Percentiles rank a stretch among this genome's conserved stretches.
phyloP scores from a whole-genome alignment of 208 protist genomes.

The Naegleria lovaniensis region DNA sequence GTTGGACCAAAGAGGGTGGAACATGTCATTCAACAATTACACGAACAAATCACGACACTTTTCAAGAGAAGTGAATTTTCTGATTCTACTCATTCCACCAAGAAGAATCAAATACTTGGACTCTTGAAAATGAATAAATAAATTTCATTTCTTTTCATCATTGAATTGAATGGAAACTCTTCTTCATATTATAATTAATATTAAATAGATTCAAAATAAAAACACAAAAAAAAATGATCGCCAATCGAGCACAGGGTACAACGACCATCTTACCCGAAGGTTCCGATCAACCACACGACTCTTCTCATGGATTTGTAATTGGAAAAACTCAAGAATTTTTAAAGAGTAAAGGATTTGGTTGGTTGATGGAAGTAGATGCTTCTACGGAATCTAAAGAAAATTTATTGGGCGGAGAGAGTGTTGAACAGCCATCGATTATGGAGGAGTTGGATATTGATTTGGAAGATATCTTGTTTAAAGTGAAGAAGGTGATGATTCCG shows the following conservation, averaged over 20 bases:
- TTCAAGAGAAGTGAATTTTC: neutral
- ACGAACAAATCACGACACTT: neutral
- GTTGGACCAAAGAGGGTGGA: neutral
- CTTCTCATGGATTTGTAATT: neutral
- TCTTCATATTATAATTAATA: no score
- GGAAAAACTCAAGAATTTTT: constrained; percentile 7
- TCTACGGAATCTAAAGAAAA: neutral
- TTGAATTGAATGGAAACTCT: no score
- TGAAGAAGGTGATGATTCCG: neutral
- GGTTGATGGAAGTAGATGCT: neutral
- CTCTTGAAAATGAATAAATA: neutral
- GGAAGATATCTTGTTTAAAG: neutral
- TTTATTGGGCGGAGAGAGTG: neutral
- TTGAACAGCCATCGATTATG: neutral
- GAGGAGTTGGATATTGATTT: constrained; percentile 7
- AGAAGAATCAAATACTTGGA: neutral
- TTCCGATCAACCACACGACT: no score
- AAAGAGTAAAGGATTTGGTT: constrained; percentile 7
- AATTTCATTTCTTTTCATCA: no score
- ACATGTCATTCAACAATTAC: neutral
- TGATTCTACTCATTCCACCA: neutral
- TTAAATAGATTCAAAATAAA: no score
- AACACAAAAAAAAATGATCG: no score
- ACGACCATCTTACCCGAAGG: no score
- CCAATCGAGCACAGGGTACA: no score